These are phyloP conservation scores for Ramalina peruviana DNA, from an alignment of 495 filamentous ascomycete genomes.

Conservation along the genomic window DNA sequence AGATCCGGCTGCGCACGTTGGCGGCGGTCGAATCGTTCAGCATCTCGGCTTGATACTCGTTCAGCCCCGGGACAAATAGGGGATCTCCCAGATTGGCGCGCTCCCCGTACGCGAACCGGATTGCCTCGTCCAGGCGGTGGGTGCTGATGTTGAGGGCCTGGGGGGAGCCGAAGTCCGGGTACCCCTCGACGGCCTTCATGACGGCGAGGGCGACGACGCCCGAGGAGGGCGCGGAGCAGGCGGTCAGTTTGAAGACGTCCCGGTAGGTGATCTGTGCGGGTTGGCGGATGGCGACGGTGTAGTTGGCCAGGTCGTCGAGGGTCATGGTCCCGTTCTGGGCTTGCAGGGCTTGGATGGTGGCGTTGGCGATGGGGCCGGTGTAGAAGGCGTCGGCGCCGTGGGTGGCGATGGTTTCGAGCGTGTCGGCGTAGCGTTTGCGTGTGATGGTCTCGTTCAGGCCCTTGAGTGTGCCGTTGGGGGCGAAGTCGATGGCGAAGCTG, in stretches of 20 bases:
- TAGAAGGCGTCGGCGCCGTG: conserved; percentile 66
- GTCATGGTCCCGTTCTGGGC: conserved; percentile 68
- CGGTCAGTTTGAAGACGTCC: conserved; percentile 46
- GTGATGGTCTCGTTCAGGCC: conserved; percentile 63
- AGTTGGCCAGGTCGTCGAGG: conserved; percentile 56
- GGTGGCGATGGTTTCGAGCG: conserved; percentile 58
- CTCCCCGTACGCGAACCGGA: conserved; percentile 74
- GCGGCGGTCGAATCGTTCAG: conserved; percentile 42
- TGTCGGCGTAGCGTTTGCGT: conserved; percentile 62
- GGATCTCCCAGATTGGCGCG: conserved; percentile 67
- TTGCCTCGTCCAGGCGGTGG: conserved; percentile 74
- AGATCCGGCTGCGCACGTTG: conserved; percentile 50
- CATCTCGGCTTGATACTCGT: conserved; percentile 52
- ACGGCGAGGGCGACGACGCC: conserved; percentile 58
- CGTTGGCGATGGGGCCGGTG: conserved; percentile 53
- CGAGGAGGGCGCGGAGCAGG: conserved; percentile 56
- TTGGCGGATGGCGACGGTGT: conserved; percentile 46
- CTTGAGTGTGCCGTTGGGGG: conserved; percentile 60
- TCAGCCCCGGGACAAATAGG: conserved; percentile 46
- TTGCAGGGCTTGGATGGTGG: conserved; percentile 53
- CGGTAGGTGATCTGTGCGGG: conserved; percentile 56
- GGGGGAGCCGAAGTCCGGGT: conserved; percentile 39
- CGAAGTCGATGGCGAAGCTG: conserved; percentile 75
- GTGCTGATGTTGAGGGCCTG: conserved; percentile 46
- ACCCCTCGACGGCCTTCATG: conserved; percentile 69